Percentiles rank a stretch among this genome's conserved stretches.
phyloP scores from a whole-genome alignment of 208 protist genomes.

The Sergeia podlipaevii region DNA sequence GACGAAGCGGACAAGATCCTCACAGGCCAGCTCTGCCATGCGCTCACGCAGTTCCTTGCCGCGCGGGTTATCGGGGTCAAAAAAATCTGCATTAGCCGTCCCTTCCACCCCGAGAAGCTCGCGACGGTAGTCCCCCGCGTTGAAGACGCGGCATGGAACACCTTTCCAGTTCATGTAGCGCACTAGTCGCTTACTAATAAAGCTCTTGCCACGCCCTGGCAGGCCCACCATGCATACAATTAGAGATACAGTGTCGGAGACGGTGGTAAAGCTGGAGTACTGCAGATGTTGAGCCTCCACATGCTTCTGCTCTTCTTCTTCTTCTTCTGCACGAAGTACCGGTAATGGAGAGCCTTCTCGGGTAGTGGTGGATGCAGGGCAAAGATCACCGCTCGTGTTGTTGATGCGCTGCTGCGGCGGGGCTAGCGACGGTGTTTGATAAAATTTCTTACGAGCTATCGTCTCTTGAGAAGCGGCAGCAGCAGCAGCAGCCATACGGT shows the following conservation, averaged over 20 bases:
- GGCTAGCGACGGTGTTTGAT: background rate
- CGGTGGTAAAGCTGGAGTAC: conserved; percentile 75
- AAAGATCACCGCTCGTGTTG: too few relatives aligned
- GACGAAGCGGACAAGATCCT: conserved; percentile 83
- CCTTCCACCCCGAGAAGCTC: conserved; percentile 74
- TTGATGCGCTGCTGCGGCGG: background rate
- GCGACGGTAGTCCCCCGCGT: conserved; percentile 84
- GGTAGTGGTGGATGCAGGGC: background rate
- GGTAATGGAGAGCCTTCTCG: background rate
- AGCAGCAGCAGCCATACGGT: too few relatives aligned
- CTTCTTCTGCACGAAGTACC: background rate
- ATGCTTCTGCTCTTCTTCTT: conserved; percentile 7
- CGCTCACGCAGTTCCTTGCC: conserved; percentile 70
- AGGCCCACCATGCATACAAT: conserved; percentile 90
- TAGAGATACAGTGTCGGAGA: conserved; percentile 70
- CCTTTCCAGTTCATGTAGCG: conserved; percentile 93
- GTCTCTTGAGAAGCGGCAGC: too few relatives aligned
- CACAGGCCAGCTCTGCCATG: conserved; percentile 85
- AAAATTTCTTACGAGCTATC: too few relatives aligned
- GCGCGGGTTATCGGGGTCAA: conserved; percentile 70
- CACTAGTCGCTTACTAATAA: conserved; percentile 73
- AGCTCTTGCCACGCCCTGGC: conserved; percentile 87
- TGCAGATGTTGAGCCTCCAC: conserved; percentile 4
- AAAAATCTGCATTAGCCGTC: conserved; percentile 66
- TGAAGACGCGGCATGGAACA: conserved; percentile 86